Percentiles rank a stretch among this genome's conserved stretches.
Evolutionary conservation across 352 stramenopile species (phyloP).

Genomic region (Phytophthora tentaculata): DNA sequence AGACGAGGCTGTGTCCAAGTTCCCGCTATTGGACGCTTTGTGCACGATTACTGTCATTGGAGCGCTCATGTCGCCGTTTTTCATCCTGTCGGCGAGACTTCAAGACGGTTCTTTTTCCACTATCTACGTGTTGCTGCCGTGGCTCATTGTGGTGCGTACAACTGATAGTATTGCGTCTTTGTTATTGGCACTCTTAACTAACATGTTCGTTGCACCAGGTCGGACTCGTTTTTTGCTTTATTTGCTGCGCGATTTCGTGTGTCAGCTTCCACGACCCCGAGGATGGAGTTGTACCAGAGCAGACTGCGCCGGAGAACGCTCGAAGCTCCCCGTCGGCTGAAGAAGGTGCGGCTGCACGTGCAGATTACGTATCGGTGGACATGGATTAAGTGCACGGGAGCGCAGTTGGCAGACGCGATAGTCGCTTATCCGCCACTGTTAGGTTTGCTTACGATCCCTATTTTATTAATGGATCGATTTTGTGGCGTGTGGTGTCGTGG

Average conservation of each 20-base stretch:
- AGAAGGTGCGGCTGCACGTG: slow-evolving; percentile 70
- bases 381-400: slow-evolving; percentile 44
- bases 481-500: slow-evolving; percentile 25
- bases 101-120: slow-evolving; percentile 73
- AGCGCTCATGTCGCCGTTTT: slow-evolving; percentile 74
- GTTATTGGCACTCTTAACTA: not conserved
- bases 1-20: slow-evolving; percentile 61
- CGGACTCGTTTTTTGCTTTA: slow-evolving; percentile 76
- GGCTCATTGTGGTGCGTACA: slow-evolving; percentile 77
- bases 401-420: slow-evolving; percentile 7
- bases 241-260: slow-evolving; percentile 80
- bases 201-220: slow-evolving; percentile 37
- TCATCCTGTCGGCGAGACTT: slow-evolving; percentile 81
- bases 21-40: slow-evolving; percentile 57
- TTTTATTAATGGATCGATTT: slow-evolving; percentile 50
- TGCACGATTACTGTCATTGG: slow-evolving; percentile 63
- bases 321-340: slow-evolving; percentile 51
- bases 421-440: slow-evolving; percentile 14
- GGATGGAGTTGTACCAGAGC: slow-evolving; percentile 35
- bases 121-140: slow-evolving; percentile 84
- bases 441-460: slow-evolving; percentile 34
- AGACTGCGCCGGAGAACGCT: slow-evolving; percentile 39
- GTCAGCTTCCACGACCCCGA: slow-evolving; percentile 57
- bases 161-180: not conserved
- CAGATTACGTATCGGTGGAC: slow-evolving; percentile 71